Conservation (phyloP, 495 filamentous ascomycete species). For the Penicillium fimorum region DNA sequence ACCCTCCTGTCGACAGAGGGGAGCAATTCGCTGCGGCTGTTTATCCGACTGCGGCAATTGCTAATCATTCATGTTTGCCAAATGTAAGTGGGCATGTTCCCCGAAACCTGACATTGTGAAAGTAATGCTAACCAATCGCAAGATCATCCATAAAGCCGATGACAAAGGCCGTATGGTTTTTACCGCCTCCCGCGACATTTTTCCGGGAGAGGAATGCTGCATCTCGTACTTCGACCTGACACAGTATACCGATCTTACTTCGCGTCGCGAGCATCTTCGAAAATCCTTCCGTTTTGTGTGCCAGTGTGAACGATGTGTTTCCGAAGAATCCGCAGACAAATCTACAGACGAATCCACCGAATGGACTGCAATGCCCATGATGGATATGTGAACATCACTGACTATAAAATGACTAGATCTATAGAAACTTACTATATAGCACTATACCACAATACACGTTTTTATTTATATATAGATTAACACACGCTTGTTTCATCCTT, state of each 20-base stretch:
- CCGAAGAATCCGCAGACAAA: slow-evolving; percentile 24
- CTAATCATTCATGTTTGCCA: slow-evolving; percentile 41
- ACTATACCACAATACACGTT: slow-evolving; percentile 1
- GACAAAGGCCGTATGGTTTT: slow-evolving; percentile 39
- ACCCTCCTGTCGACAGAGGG: slow-evolving; percentile 23
- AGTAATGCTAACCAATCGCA: slow-evolving; percentile 2
- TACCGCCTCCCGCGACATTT: slow-evolving; percentile 34
- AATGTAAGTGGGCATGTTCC: slow-evolving; percentile 29
- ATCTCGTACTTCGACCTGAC: slow-evolving; percentile 43
- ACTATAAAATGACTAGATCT: slow-evolving; percentile 9
- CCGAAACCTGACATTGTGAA: not conserved
- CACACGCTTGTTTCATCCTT: not conserved
- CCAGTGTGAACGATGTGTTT: slow-evolving; percentile 32
- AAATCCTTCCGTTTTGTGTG: slow-evolving; percentile 36
- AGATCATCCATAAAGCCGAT: slow-evolving; percentile 42
- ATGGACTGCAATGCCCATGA: slow-evolving; percentile 22
- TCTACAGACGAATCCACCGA: slow-evolving; percentile 3
- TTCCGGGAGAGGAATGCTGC: slow-evolving; percentile 40
- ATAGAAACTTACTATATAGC: slow-evolving; percentile 1
- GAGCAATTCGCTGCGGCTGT: slow-evolving; percentile 43
- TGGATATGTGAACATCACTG: slow-evolving; percentile 12
- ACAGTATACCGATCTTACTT: slow-evolving; percentile 19
- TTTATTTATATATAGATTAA: not conserved
- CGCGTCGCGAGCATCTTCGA: slow-evolving; percentile 32
- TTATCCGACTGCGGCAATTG: slow-evolving; percentile 38